Base-by-base conservation (phyloP, 2,329 filamentous ascomycete genomes). In the Fusarium sp. region DNA sequence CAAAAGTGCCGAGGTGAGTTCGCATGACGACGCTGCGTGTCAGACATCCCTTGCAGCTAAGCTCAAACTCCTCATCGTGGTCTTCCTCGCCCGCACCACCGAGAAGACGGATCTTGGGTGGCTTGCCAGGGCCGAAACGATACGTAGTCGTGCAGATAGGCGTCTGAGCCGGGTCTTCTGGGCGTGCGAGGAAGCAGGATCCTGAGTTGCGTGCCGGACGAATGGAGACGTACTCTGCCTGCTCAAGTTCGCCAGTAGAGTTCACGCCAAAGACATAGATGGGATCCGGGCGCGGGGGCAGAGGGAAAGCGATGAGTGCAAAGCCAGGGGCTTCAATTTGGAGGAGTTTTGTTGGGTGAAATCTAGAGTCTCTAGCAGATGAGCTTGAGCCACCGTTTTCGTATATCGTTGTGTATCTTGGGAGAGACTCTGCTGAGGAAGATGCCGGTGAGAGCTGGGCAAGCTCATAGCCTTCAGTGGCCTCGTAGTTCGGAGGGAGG, bases 61-160 rank as follows among this genome's bases (percentile, higher is more conserved):
- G 75, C 43, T 78, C 76, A 10, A 80, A 74, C 13, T 80, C 79
- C 6, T 82, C 77, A 18, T 74, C 20, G 50, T 59, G 25, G 1
- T 56, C 48, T 2, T 57, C 18, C 8, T 50, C 45, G 5, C 45
- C 52, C 57, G 52, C 30, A 64, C 37, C 57, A 32, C 68, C 67
- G 25, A 70, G 34, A 56, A 81, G 73, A 37, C 74, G 70, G 27
- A 92, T 80, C 50, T 84, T 80, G 4, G 90, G 90, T 8, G 87
- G 84, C 3, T 85, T 84, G 45, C 84, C 84, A 2, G 89, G 89
- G 0, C 90, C 90, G 75, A 88, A 91, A 72, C 86, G 87, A 80
- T 92, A 92, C 5, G 84, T 86, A 0, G 90, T 92, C 1, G 79
- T 83, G 71, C 85, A 87, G n/a, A 90, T 76, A 6, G 85, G 80